phyloP scores from a whole-genome alignment of 1,284 basidiomycete genomes.

The Malassezia yamatoensis region DNA sequence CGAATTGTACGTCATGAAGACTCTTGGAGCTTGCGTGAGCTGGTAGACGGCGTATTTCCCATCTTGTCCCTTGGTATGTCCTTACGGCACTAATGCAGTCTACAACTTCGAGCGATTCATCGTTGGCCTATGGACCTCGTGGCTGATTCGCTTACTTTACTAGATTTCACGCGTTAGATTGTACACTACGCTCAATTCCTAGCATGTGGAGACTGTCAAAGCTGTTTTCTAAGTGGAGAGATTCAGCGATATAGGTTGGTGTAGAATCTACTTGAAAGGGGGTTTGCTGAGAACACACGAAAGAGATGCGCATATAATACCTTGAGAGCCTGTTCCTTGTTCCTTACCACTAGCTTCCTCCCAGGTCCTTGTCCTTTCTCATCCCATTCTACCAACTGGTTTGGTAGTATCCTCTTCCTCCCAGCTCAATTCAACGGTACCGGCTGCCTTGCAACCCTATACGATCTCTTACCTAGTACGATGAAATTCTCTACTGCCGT shows the following conservation, averaged over 20 bases:
- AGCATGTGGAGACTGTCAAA: neutral
- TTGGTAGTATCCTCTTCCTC: constrained; percentile 8
- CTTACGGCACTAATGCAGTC: constrained; percentile 1
- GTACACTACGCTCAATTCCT: neutral
- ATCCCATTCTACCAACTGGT: constrained; percentile 11
- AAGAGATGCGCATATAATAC: no score
- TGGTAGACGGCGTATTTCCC: constrained; percentile 43
- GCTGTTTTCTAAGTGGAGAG: no score
- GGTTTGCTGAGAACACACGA: neutral
- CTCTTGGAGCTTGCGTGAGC: constrained; percentile 44
- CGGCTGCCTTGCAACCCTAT: neutral
- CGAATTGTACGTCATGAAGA: constrained; percentile 46
- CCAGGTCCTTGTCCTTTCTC: neutral
- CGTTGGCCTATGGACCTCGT: constrained; percentile 6
- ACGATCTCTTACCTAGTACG: neutral
- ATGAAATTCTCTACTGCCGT: constrained; percentile 16
- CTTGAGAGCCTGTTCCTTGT: neutral
- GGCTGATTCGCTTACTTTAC: constrained; percentile 2
- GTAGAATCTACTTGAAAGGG: neutral
- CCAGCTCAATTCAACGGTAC: neutral
- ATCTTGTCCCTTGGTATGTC: constrained; percentile 29
- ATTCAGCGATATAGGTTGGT: neutral
- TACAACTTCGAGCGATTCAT: constrained; percentile 11
- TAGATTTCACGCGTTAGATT: neutral
- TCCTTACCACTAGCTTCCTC: neutral